Evolutionary conservation across 768 basidiomycete species (phyloP), one percentile per base, ranked within the genome.

Genomic region (Tylopilus rubrobrunneus): DNA sequence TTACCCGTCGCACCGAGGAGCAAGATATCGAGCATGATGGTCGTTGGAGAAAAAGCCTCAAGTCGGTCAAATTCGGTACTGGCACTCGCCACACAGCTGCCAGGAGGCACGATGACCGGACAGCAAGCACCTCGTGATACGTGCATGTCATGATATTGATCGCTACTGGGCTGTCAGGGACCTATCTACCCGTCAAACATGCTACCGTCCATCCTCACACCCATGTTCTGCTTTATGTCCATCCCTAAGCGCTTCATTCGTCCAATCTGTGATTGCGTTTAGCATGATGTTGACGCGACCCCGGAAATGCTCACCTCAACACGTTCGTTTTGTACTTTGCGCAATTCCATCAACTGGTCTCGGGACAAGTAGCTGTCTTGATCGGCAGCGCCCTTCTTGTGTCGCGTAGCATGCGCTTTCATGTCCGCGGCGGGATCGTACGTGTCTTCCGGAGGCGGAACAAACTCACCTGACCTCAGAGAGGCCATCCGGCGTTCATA

Each of bases 351-450:
- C 27, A 97, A 71, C 66, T 95, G 89, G 36, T 92, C 90, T 61
- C 83, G 82, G 55, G 74, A 84, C 64, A 94, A 79, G 61, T 85
- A 90, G 29, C 82, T 85, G 15, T 94, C 90, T 36, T 79, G 76
- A 64, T 91, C 88, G 19, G 75, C 74, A 5, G 70, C 60, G 15
- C 82, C 76, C 66, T 85, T 85, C 76, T 88, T 92, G 63, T 92
- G 84, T 25, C 79, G 78, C 51, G 79, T 80, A 23, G 76, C 78
- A 56, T 91, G 83, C 17, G 87, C 89, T 59, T 81, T 86, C 79
- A 95, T 74, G 68, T 97, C 94, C 52, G 85, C 89, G 39, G 79
- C 74, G n/a, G 89, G 82, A 67, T 97, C 89, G 68, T 97, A 97
- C 12, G 72, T 63, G 63, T 87, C 85, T 51, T 86, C 81, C 4